Conservation (phyloP, 2,329 filamentous ascomycete genomes). For the Neocucurbitaria cava region DNA sequence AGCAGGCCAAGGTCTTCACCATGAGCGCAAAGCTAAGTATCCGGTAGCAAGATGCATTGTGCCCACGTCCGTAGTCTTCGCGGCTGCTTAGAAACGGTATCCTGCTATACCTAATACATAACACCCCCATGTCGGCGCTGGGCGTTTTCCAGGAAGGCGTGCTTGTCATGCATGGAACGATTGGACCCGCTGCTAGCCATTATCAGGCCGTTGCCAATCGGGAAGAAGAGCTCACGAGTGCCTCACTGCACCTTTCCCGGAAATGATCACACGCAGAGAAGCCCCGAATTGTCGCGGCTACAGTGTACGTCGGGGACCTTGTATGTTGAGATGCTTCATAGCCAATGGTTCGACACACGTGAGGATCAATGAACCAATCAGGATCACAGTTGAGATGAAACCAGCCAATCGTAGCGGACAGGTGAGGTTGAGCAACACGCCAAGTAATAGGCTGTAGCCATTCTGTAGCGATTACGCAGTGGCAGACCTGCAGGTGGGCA, state of each 20-base stretch:
- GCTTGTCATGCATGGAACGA: slow-evolving; percentile 5
- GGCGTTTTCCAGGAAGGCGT: slow-evolving; percentile 8
- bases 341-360: slow-evolving; percentile 20
- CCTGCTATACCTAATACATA: neutral
- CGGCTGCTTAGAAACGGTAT: neutral
- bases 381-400: slow-evolving; percentile 24
- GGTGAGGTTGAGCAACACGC: slow-evolving; percentile 1
- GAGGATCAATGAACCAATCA: slow-evolving; percentile 18
- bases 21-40: neutral
- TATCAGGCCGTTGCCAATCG: slow-evolving; percentile 1
- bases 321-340: neutral
- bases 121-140: neutral
- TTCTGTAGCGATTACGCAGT: neutral
- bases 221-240: slow-evolving; percentile 1
- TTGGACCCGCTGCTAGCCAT: slow-evolving; percentile 10
- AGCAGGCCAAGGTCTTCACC: neutral
- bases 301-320: slow-evolving; percentile 3
- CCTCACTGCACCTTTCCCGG: slow-evolving; percentile 6
- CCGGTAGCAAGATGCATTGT: neutral
- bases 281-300: slow-evolving; percentile 9
- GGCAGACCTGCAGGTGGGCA: too few relatives aligned
- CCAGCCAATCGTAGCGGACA: slow-evolving; percentile 7
- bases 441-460: too few relatives aligned
- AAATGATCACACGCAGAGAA: slow-evolving; percentile 13
- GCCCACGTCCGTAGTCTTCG: neutral